Evolutionary conservation across 495 filamentous ascomycete genomes (phyloP).

Genomic region (Penicillium steckii): DNA sequence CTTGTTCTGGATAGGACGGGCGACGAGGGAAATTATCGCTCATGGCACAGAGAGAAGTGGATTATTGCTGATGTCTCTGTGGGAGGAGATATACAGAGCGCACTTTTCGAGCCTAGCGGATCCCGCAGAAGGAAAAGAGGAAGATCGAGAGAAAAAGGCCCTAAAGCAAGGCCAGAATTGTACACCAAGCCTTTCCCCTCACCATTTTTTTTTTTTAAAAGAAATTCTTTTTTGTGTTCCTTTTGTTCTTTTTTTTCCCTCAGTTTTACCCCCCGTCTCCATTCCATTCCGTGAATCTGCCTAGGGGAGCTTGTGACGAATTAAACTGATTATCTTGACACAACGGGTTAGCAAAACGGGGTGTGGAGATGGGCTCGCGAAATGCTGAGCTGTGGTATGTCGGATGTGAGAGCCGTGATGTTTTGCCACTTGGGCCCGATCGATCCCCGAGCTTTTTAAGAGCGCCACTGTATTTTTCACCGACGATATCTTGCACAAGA

Average conservation of each 20-base stretch:
- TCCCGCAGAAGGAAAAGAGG: background rate
- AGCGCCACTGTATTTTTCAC: background rate
- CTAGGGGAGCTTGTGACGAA: background rate
- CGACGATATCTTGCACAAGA: background rate
- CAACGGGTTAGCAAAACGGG: constrained; percentile 6
- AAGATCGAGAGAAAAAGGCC: background rate
- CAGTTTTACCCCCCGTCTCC: no score
- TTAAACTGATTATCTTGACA: constrained; percentile 5
- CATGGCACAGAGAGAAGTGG: constrained; percentile 6
- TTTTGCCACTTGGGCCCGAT: constrained; percentile 19
- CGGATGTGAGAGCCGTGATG: constrained; percentile 32
- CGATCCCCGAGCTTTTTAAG: background rate
- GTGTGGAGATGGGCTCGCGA: constrained; percentile 11
- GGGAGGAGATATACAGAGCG: constrained; percentile 4
- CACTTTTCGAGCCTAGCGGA: constrained; percentile 3
- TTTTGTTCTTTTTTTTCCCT: background rate
- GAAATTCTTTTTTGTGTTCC: background rate
- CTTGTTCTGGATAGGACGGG: constrained; percentile 16
- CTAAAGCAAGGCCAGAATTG: background rate
- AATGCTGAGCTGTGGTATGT: constrained; percentile 35
- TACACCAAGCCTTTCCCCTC: background rate
- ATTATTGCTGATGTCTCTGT: constrained; percentile 7
- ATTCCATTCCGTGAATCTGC: no score
- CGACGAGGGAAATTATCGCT: constrained; percentile 24
- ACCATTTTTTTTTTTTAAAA: background rate